Percentiles rank a stretch among this genome's conserved stretches.
These are phyloP conservation scores for Porcisia deanei DNA, from an alignment of 208 protist species.

Conservation along the genomic window DNA sequence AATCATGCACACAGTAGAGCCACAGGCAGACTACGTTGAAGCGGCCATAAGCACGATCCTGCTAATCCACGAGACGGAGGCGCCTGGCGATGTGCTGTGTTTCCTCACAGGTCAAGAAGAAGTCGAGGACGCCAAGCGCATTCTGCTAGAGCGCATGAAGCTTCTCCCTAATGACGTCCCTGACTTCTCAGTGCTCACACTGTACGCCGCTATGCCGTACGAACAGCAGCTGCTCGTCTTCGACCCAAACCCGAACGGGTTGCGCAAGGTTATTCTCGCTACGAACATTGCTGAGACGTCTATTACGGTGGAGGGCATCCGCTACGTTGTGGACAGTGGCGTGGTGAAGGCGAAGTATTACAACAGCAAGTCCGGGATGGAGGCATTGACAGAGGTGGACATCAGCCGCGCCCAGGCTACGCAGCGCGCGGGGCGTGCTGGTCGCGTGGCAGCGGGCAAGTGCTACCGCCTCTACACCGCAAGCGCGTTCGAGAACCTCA, in stretches of 20 bases:
- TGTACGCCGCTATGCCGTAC: constrained; percentile 97
- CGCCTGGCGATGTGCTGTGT: constrained; percentile 98
- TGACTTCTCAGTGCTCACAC: constrained; percentile 73
- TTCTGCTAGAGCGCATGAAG: constrained; percentile 81
- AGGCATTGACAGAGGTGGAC: constrained; percentile 94
- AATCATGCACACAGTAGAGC: constrained; percentile 93
- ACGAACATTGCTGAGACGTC: constrained; percentile 99
- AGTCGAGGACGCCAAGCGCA: constrained; percentile 88
- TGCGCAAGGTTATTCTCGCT: constrained; percentile 96
- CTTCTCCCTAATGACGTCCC: constrained; percentile 60
- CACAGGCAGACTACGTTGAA: constrained; percentile 97
- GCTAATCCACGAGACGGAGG: constrained; percentile 96
- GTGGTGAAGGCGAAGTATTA: constrained; percentile 98
- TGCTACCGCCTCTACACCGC: constrained; percentile 98
- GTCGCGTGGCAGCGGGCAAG: constrained; percentile 96
- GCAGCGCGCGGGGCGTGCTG: constrained; percentile 97
- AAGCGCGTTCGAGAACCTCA: constrained; percentile 94
- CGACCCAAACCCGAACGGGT: constrained; percentile 84
- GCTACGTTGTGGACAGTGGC: constrained; percentile 98
- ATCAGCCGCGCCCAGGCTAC: constrained; percentile 94
- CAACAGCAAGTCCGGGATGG: constrained; percentile 97
- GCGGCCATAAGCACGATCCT: constrained; percentile 97
- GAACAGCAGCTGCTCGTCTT: constrained; percentile 97
- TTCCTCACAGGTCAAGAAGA: constrained; percentile 99
- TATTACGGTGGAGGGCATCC: constrained; percentile 98